Evolutionary conservation across 1,139 yeast genomes (phyloP).

Genomic region (Saccharomyces hybrid): DNA sequence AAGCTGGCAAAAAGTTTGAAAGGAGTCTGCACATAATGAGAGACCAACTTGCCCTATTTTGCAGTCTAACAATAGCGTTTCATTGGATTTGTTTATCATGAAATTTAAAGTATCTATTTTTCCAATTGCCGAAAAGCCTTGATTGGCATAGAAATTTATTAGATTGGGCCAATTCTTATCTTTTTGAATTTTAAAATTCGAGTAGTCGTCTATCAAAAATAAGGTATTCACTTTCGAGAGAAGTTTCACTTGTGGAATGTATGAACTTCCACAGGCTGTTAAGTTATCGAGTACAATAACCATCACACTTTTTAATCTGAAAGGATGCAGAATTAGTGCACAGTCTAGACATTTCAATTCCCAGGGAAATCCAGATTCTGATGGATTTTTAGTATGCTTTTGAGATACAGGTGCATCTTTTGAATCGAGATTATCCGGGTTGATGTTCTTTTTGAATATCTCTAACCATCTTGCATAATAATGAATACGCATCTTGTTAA

Average conservation of each 20-base stretch:
- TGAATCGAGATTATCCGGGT: background rate
- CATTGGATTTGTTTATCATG: background rate
- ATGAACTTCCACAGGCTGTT: slow-evolving; percentile 6
- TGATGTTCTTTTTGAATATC: slow-evolving; percentile 8
- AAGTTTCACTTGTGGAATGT: background rate
- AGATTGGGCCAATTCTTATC: slow-evolving; percentile 22
- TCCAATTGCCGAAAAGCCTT: slow-evolving; percentile 25
- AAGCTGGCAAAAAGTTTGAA: slow-evolving; percentile 60
- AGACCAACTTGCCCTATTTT: slow-evolving; percentile 44
- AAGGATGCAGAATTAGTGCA: slow-evolving; percentile 52
- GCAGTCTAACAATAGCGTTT: background rate
- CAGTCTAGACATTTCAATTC: slow-evolving; percentile 46
- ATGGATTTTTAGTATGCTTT: background rate
- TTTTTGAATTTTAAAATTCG: slow-evolving; percentile 30
- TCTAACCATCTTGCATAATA: slow-evolving; percentile 53
- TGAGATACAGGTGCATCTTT: slow-evolving; percentile 4
- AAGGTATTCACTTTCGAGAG: slow-evolving; percentile 39
- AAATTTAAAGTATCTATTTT: slow-evolving; percentile 10
- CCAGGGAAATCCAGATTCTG: slow-evolving; percentile 22
- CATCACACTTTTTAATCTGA: slow-evolving; percentile 47
- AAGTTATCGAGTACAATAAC: slow-evolving; percentile 42
- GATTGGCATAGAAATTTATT: slow-evolving; percentile 13
- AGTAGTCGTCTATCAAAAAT: slow-evolving; percentile 51
- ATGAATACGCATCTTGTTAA: slow-evolving; percentile 42
- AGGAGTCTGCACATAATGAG: slow-evolving; percentile 79